Conservation (phyloP, 2,329 filamentous ascomycete genomes). For the Lecanicillium sp. region DNA sequence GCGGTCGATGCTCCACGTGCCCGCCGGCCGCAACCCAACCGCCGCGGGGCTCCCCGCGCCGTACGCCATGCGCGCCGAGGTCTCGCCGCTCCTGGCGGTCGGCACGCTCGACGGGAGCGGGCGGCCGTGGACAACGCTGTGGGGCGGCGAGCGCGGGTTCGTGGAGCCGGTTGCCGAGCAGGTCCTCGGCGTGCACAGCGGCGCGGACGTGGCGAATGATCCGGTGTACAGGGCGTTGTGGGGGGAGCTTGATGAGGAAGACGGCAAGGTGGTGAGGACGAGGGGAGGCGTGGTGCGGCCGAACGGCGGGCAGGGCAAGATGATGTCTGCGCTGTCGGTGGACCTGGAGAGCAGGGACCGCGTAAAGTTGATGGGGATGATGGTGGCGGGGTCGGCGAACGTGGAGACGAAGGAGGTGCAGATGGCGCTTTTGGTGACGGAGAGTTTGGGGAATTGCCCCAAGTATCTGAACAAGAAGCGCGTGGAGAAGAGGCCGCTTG, state of each 20-base stretch:
- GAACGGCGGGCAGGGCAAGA: constrained; percentile 33
- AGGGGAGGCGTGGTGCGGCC: constrained; percentile 28
- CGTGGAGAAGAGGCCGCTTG: constrained; percentile 38
- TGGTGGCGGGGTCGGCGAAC: constrained; percentile 57
- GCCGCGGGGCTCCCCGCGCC: constrained; percentile 54
- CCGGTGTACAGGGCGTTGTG: constrained; percentile 63
- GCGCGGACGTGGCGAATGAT: constrained; percentile 57
- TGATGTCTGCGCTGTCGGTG: constrained; percentile 50
- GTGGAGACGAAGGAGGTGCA: constrained; percentile 35
- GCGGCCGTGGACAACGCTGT: constrained; percentile 70
- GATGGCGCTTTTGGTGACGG: constrained; percentile 62
- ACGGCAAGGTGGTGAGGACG: not conserved
- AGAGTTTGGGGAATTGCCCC: constrained; percentile 75
- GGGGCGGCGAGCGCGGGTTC: constrained; percentile 69
- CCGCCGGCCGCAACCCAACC: constrained; percentile 59
- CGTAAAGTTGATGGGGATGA: constrained; percentile 66
- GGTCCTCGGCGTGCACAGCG: constrained; percentile 57
- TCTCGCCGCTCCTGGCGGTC: constrained; percentile 63
- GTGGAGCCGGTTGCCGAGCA: constrained; percentile 54
- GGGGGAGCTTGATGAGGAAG: constrained; percentile 39
- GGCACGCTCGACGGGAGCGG: constrained; percentile 62
- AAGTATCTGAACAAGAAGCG: constrained; percentile 78
- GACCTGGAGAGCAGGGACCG: constrained; percentile 50
- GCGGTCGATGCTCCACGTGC: constrained; percentile 55
- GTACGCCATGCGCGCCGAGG: constrained; percentile 54